phyloP scores from a whole-genome alignment of 805 yeast genomes.

The Hanseniaspora opuntiae region DNA sequence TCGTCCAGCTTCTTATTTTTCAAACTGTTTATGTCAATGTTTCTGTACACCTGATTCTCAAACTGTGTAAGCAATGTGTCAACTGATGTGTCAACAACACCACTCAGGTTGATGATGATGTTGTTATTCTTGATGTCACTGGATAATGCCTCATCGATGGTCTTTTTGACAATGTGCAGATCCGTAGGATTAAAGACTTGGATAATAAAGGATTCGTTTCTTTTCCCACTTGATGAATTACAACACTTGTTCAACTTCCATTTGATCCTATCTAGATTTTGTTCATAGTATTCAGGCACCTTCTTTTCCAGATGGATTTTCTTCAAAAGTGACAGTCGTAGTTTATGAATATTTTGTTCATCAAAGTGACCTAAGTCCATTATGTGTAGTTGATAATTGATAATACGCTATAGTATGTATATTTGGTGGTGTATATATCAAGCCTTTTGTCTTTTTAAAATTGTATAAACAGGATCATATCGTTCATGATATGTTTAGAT shows the following conservation, averaged over 20 bases:
- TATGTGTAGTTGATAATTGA: no score
- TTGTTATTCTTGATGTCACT: conserved; percentile 10
- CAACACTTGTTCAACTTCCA: conserved; percentile 8
- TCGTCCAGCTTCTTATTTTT: background rate
- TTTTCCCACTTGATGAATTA: conserved; percentile 3
- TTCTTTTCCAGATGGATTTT: background rate
- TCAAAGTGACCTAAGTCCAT: background rate
- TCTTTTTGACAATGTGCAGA: background rate
- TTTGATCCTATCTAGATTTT: background rate
- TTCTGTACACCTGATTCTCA: conserved; percentile 11
- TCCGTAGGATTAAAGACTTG: conserved; percentile 1
- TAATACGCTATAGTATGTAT: background rate
- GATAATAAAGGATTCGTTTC: conserved; percentile 9
- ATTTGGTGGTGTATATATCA: background rate
- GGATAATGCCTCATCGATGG: conserved; percentile 1
- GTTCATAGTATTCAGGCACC: background rate
- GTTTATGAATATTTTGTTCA: background rate
- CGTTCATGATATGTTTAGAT: no score
- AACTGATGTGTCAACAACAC: conserved; percentile 6
- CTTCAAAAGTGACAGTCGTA: background rate
- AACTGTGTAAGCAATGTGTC: conserved; percentile 1
- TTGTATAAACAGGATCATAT: no score
- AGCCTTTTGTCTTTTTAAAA: background rate
- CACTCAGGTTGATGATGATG: conserved; percentile 9
- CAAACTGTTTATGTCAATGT: conserved; percentile 2